phyloP scores from a whole-genome alignment of 768 basidiomycete species.

The Hortiboletus flavorubellus region DNA sequence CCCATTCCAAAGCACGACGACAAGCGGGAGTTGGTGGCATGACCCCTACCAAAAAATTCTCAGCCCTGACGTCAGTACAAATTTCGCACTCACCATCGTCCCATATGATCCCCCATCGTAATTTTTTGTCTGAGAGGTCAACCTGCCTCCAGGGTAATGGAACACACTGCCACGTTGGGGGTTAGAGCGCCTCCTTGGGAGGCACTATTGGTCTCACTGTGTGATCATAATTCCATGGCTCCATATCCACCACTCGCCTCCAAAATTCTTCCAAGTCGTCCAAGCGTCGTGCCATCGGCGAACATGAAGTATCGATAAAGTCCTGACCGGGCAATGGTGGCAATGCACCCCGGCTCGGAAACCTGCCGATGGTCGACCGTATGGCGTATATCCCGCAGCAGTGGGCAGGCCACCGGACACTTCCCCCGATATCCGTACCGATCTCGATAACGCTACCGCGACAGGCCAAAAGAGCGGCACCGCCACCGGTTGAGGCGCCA shows the following conservation, averaged over 20 bases:
- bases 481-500: slow-evolving; percentile 53
- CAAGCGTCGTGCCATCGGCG: slow-evolving; percentile 41
- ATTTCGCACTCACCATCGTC: slow-evolving; percentile 35
- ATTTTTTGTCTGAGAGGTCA: slow-evolving; percentile 33
- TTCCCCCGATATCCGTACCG: slow-evolving; percentile 49
- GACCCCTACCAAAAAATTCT: slow-evolving; percentile 26
- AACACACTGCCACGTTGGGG: slow-evolving; percentile 32
- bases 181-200: neutral
- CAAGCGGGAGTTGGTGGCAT: slow-evolving; percentile 40
- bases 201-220: slow-evolving; percentile 26
- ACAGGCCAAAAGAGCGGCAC: slow-evolving; percentile 45
- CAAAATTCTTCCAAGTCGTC: slow-evolving; percentile 44
- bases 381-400: slow-evolving; percentile 46
- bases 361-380: slow-evolving; percentile 37
- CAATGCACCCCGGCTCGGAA: slow-evolving; percentile 33
- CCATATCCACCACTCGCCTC: slow-evolving; percentile 39
- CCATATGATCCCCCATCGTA: slow-evolving; percentile 41
- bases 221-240: slow-evolving; percentile 44
- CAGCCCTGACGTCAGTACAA: neutral
- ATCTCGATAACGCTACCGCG: slow-evolving; percentile 45
- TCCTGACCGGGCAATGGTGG: slow-evolving; percentile 38
- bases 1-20: slow-evolving; percentile 35
- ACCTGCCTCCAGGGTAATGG: slow-evolving; percentile 41
- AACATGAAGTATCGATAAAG: slow-evolving; percentile 34
- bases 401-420: slow-evolving; percentile 46